These are phyloP conservation scores for Globisporangium emineosum DNA, from an alignment of 352 stramenopile genomes.

Conservation along the genomic window DNA sequence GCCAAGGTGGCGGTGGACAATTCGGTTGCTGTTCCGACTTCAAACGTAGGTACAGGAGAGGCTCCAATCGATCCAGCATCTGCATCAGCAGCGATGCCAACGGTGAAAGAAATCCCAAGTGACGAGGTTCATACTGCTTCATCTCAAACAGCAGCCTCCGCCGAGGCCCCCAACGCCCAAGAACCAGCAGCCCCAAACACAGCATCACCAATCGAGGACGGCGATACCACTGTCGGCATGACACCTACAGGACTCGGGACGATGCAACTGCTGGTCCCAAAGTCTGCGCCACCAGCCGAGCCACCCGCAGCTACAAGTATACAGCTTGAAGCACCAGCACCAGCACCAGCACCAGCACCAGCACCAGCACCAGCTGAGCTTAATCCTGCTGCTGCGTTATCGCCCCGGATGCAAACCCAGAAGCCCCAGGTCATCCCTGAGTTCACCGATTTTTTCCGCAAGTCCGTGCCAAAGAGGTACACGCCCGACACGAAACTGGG, in stretches of 20 bases:
- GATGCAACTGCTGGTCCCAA: not conserved
- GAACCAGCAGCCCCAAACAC: not conserved
- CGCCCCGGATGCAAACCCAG: not conserved
- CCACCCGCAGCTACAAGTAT: not conserved
- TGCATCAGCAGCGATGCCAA: not conserved
- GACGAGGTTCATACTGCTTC: not conserved
- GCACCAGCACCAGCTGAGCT: not conserved
- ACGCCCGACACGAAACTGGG: constrained; percentile 50
- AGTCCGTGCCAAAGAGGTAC: constrained; percentile 39
- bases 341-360: too few relatives aligned
- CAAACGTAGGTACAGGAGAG: too few relatives aligned
- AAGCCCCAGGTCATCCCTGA: constrained; percentile 39
- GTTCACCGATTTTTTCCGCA: constrained; percentile 71
- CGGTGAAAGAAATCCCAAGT: not conserved
- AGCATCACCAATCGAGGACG: not conserved
- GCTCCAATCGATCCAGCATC: constrained; percentile 15
- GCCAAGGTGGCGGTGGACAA: constrained; percentile 45
- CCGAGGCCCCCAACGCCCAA: not conserved
- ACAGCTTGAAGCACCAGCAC: too few relatives aligned
- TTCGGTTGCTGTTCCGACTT: constrained; percentile 1
- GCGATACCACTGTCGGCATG: not conserved
- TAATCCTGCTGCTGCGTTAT: not conserved
- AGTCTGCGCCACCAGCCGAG: not conserved
- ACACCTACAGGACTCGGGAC: constrained; percentile 6
- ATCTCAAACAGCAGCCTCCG: not conserved